Conservation (phyloP, 352 stramenopile genomes). For the Blastocystis sp. region DNA sequence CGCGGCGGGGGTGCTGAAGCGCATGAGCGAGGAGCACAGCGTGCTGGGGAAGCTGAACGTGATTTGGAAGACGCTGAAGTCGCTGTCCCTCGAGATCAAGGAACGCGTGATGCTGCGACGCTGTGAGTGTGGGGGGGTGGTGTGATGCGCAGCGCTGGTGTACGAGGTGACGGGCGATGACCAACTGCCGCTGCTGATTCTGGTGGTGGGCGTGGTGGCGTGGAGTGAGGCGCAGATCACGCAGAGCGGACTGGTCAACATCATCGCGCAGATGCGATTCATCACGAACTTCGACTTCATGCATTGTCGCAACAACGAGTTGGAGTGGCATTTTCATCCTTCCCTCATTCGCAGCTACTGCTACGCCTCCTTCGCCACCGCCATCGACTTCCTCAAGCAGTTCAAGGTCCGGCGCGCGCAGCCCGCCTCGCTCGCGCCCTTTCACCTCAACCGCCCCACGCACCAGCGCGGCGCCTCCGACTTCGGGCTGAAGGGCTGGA, state of each 20-base stretch:
- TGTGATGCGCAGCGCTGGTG: slow-evolving; percentile 7
- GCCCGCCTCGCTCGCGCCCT: background rate
- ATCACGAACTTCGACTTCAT: slow-evolving; percentile 67
- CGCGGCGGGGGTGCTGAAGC: background rate
- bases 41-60: slow-evolving; percentile 52
- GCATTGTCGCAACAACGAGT: slow-evolving; percentile 46
- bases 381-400: slow-evolving; percentile 39
- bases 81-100: background rate
- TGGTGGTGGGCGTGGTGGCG: background rate
- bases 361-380: slow-evolving; percentile 50
- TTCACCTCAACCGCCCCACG: slow-evolving; percentile 4
- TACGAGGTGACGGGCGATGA: slow-evolving; percentile 25
- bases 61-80: slow-evolving; percentile 40
- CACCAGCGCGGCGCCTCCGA: background rate
- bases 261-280: slow-evolving; percentile 34
- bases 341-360: slow-evolving; percentile 10
- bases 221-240: background rate
- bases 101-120: slow-evolving; percentile 11
- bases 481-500: slow-evolving; percentile 4
- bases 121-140: background rate
- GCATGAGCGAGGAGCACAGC: background rate
- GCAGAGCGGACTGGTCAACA: background rate
- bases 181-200: slow-evolving; percentile 37
- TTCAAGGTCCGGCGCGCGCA: slow-evolving; percentile 30
- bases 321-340: background rate